phyloP scores from a whole-genome alignment of 306 rosid genomes.

The Cicer judaicum region DNA sequence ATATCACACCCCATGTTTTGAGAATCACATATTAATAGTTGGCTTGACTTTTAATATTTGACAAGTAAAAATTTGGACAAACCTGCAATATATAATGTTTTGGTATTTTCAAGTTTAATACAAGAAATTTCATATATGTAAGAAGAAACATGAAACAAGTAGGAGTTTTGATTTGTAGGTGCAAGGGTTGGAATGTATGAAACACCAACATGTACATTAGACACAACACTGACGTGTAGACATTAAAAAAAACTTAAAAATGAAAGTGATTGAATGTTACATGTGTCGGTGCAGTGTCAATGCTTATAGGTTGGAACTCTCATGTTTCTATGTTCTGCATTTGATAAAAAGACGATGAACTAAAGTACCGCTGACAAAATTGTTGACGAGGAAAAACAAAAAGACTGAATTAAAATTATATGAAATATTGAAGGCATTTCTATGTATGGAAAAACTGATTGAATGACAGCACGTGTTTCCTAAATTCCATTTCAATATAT shows the following conservation, averaged over 20 bases:
- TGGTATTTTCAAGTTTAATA: neutral
- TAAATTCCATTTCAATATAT: too few relatives aligned
- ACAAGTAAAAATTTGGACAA: neutral
- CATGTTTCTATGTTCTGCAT: neutral
- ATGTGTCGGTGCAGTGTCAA: too few relatives aligned
- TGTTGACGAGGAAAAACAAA: neutral
- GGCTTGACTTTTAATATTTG: too few relatives aligned
- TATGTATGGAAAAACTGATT: neutral
- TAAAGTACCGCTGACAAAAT: neutral
- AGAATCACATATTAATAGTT: too few relatives aligned
- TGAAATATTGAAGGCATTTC: neutral
- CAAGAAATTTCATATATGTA: neutral
- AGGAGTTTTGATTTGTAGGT: constrained; percentile 3
- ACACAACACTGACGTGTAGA: too few relatives aligned
- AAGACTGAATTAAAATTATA: too few relatives aligned
- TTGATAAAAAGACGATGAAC: neutral
- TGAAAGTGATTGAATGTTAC: too few relatives aligned
- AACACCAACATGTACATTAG: too few relatives aligned
- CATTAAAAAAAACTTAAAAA: too few relatives aligned
- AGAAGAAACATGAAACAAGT: neutral
- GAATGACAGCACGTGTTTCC: neutral
- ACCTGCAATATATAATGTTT: neutral
- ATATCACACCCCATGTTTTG: too few relatives aligned
- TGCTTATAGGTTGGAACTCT: neutral
- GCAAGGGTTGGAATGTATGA: neutral